Conservation (phyloP, 495 filamentous ascomycete genomes). For the Daldinia decipiens region DNA sequence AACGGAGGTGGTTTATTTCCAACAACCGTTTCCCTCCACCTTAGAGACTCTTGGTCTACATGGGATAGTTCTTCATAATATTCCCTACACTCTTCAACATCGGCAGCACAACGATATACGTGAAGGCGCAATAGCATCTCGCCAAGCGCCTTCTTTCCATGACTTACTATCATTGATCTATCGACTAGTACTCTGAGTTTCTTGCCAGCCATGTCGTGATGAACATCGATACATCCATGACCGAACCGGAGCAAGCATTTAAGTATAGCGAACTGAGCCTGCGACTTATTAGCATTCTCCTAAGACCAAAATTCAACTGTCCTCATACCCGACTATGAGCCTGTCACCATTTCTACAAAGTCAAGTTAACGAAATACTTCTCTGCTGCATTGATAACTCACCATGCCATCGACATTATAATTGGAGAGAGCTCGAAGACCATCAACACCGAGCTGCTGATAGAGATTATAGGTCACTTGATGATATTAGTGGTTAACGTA, state of each 20-base stretch:
- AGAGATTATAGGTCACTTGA: constrained; percentile 56
- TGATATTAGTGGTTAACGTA: background rate
- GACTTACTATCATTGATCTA: background rate
- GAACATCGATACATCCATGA: background rate
- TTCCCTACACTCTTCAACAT: background rate
- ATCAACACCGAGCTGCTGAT: constrained; percentile 56
- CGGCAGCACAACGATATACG: background rate
- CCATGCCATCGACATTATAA: constrained; percentile 54
- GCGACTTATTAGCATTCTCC: background rate
- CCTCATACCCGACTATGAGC: background rate
- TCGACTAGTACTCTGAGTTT: background rate
- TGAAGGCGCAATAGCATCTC: background rate
- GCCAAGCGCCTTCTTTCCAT: background rate
- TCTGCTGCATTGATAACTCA: constrained; percentile 24
- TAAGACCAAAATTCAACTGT: background rate
- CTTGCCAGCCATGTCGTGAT: background rate
- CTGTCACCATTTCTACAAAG: background rate
- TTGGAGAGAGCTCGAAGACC: constrained; percentile 58
- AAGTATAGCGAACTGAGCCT: background rate
- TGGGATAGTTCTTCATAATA: background rate
- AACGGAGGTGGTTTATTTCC: background rate
- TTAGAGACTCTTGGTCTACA: background rate
- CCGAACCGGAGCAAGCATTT: background rate
- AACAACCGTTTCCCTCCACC: background rate
- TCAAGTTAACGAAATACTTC: background rate